Conservation (phyloP, 345 rosid species). For the Draba incana region DNA sequence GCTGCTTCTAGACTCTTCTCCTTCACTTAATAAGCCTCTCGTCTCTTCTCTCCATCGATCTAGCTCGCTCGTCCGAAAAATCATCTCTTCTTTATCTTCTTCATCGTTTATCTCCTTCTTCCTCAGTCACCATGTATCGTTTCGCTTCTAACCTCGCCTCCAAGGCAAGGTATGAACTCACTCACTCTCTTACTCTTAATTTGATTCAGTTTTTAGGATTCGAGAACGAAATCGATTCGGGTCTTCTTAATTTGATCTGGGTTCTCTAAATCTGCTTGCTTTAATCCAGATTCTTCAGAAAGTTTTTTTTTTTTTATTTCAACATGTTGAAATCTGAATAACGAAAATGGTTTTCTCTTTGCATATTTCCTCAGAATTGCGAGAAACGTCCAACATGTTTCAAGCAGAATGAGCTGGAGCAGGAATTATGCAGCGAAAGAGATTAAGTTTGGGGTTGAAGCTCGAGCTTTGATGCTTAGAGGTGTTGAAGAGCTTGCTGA, state of each 20-base stretch:
- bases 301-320: too few relatives aligned
- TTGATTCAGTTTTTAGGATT: background rate
- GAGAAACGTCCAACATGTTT: constrained; percentile 6
- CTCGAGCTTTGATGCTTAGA: constrained; percentile 65
- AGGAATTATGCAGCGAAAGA: constrained; percentile 67
- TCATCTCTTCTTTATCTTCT: background rate
- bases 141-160: constrained; percentile 21
- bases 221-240: background rate
- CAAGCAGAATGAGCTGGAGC: constrained; percentile 27
- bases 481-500: constrained; percentile 74
- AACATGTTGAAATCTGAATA: too few relatives aligned
- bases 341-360: background rate
- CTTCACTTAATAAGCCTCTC: background rate
- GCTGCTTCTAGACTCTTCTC: background rate
- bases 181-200: background rate
- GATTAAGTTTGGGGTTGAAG: constrained; percentile 61
- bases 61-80: background rate
- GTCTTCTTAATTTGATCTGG: background rate
- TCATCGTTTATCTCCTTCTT: constrained; percentile 6
- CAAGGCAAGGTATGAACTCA: constrained; percentile 5
- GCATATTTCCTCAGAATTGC: constrained; percentile 15
- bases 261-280: constrained; percentile 3
- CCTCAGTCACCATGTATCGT: constrained; percentile 12
- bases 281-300: background rate
- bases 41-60: constrained; percentile 1